Evolutionary conservation across 2,329 filamentous ascomycete species (phyloP), one percentile per base, ranked within the genome.

Genomic region (Blumeria hordei): DNA sequence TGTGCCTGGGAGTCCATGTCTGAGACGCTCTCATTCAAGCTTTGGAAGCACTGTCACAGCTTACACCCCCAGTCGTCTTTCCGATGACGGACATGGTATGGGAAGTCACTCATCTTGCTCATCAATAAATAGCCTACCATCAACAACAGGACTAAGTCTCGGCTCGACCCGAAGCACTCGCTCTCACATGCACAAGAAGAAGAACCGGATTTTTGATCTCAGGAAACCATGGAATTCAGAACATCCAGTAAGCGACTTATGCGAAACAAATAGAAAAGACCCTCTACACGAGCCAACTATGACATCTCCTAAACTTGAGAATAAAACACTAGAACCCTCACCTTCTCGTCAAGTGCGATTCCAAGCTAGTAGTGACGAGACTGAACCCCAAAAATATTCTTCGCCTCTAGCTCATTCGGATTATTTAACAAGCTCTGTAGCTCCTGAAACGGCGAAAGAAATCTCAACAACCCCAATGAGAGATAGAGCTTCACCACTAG

Each of bases 171-270:
- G 76, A 51, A 69, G 74, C 60, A 70, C 74, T 45, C 77, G 83
- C 59, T 70, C 79, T 3, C 75, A 78, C 58, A 74, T 77, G 36
- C 77, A 84, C 55, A 90, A 85, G 70, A 85, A 85, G 72, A 93
- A 90, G 75, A 86, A 78, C 57, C 75, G 86, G 18, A 81, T 93
- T 12, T 84, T 93, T 57, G 87, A 93, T 63, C 71, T 93, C 12
- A 76, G 86, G n/a, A 78, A 75, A 58, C 72, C 76, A 58, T 73
- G 74, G 57, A 67, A 65, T 11, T 66, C 66, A 54, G 70, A 64
- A 34, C 72, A 73, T 32, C 70, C 70, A 41, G 67, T 71, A 33
- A 76, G 73, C 39, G 76, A 76, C 11, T 71, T 71, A 10, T 71
- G 72, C 21, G 74, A 72, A 21, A 64, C 61, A 33, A 62, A 63